phyloP scores from a whole-genome alignment of 148 eudicot species.

The Nepenthes mirabilis region DNA sequence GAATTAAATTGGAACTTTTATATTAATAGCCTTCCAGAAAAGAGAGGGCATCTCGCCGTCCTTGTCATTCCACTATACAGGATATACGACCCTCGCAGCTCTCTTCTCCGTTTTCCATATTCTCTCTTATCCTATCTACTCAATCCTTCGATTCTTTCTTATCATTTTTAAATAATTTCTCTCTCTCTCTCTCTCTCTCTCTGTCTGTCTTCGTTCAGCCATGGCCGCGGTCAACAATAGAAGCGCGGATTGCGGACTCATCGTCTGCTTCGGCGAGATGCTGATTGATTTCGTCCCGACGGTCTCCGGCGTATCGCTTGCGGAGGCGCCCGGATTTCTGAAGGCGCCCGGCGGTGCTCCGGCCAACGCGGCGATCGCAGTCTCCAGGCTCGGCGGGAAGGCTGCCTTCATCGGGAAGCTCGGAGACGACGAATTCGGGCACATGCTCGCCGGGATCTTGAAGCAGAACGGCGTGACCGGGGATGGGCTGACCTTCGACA shows the following conservation, averaged over 20 bases:
- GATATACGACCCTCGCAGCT: no score
- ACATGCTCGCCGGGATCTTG: constrained; percentile 70
- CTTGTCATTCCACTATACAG: no score
- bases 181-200: no score
- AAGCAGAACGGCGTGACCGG: constrained; percentile 49
- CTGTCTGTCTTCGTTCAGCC: no score
- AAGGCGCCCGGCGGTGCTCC: constrained; percentile 95
- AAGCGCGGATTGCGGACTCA: background rate
- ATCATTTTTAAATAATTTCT: no score
- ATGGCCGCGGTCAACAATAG: no score
- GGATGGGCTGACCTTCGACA: constrained; percentile 47
- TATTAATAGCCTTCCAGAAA: no score
- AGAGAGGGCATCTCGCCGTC: no score
- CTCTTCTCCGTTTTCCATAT: no score
- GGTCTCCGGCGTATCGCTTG: constrained; percentile 66
- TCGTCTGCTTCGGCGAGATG: constrained; percentile 81
- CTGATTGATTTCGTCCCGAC: constrained; percentile 86
- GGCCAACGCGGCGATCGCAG: constrained; percentile 81
- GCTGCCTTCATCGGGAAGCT: constrained; percentile 76
- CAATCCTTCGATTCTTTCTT: no score
- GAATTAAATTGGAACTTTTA: no score
- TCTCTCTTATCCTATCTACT: no score
- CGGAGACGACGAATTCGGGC: constrained; percentile 82
- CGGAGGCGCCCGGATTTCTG: constrained; percentile 76
- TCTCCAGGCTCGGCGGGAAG: constrained; percentile 52